Percentiles rank a stretch among this genome's conserved stretches.
These are phyloP conservation scores for Mortierella sp. DNA, from an alignment of 371 early-diverging fungal genomes.

Conservation along the genomic window DNA sequence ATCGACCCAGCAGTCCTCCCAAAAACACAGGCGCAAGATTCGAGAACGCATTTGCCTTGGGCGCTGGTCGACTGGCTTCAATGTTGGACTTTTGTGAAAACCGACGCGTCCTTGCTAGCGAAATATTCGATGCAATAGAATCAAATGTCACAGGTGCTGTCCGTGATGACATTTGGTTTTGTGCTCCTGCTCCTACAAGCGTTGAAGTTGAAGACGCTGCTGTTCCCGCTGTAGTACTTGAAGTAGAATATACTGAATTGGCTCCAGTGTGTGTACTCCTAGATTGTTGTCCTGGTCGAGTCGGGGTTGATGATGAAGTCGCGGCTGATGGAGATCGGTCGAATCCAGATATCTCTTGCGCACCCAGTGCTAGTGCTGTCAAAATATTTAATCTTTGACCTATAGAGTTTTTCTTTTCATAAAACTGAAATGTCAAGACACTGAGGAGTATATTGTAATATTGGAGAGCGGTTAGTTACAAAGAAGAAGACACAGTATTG, in stretches of 20 bases:
- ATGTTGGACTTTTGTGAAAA: conserved; percentile 47
- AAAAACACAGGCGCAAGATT: conserved; percentile 43
- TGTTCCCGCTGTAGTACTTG: background rate
- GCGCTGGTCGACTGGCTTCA: conserved; percentile 38
- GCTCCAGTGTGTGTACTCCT: background rate
- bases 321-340: conserved; percentile 7
- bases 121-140: conserved; percentile 24
- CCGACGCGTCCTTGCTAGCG: conserved; percentile 28
- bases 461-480: background rate
- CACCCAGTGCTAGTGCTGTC: conserved; percentile 31
- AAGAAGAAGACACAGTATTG: background rate
- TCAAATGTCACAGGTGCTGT: conserved; percentile 14
- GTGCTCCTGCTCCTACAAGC: background rate
- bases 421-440: conserved; percentile 38
- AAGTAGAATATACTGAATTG: background rate
- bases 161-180: background rate
- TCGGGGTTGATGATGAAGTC: background rate
- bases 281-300: background rate
- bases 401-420: conserved; percentile 33
- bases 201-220: conserved; percentile 6
- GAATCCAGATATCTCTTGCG: conserved; percentile 39
- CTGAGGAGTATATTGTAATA: conserved; percentile 3
- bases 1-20: conserved; percentile 43
- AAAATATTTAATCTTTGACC: conserved; percentile 49
- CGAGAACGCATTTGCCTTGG: conserved; percentile 47